These are phyloP conservation scores for Diaporthe citriasiana DNA, from an alignment of 2,329 filamentous ascomycete genomes.

Conservation along the genomic window DNA sequence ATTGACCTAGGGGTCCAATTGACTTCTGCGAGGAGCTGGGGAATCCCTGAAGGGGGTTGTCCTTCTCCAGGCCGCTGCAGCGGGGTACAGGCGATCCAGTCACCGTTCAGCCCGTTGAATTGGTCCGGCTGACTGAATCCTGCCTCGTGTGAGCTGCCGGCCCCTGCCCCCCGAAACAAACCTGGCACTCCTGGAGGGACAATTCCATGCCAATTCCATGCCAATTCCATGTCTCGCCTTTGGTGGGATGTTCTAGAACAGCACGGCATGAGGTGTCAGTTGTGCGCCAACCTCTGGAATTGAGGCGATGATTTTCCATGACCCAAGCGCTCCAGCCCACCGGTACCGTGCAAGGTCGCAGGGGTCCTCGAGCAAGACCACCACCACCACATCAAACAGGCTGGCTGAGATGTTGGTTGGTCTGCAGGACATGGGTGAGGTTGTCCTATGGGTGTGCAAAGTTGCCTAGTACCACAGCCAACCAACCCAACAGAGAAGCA, in stretches of 20 bases:
- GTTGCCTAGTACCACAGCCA: neutral
- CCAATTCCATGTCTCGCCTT: conserved; percentile 1
- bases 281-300: neutral
- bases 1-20: conserved; percentile 12
- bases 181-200: neutral
- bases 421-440: neutral
- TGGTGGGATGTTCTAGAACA: conserved; percentile 25
- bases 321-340: conserved; percentile 28
- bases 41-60: conserved; percentile 17
- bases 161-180: conserved; percentile 2
- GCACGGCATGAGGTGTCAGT: conserved; percentile 21
- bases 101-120: neutral
- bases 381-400: no score
- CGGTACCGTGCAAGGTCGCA: neutral
- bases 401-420: neutral
- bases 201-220: no score
- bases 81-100: conserved; percentile 19
- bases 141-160: neutral
- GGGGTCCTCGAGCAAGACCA: neutral
- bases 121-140: neutral
- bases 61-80: conserved; percentile 16
- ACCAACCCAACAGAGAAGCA: neutral
- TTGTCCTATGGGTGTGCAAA: neutral
- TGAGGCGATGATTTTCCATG: conserved; percentile 7
- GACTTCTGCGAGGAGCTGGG: conserved; percentile 28